phyloP scores from a whole-genome alignment of 192 early-diverging fungal genomes.

The Coemansia sp. region DNA sequence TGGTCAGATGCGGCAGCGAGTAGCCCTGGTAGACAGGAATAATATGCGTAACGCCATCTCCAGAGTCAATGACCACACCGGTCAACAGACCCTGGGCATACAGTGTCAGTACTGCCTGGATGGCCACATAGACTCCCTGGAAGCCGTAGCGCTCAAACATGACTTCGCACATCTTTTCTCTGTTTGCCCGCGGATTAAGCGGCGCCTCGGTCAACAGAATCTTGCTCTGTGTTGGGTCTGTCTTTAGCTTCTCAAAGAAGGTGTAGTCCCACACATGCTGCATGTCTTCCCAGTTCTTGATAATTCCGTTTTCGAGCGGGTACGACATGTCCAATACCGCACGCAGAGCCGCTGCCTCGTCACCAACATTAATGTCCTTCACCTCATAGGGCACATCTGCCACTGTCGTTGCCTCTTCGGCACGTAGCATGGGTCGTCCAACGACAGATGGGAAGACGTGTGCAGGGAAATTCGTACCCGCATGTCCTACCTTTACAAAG shows the following conservation, averaged over 20 bases:
- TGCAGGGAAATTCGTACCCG: slow-evolving; percentile 93
- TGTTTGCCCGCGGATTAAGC: slow-evolving; percentile 90
- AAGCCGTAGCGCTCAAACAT: slow-evolving; percentile 99
- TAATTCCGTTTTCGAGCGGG: slow-evolving; percentile 98
- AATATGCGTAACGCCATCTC: slow-evolving; percentile 98
- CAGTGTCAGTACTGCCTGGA: slow-evolving; percentile 95
- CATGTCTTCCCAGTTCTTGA: slow-evolving; percentile 98
- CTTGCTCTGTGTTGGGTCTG: slow-evolving; percentile 87
- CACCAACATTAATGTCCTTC: slow-evolving; percentile 97
- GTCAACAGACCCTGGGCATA: slow-evolving; percentile 98
- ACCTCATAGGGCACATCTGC: slow-evolving; percentile 53
- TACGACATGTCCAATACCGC: slow-evolving; percentile 92
- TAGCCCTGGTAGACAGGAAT: slow-evolving; percentile 98
- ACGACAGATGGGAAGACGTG: slow-evolving; percentile 96
- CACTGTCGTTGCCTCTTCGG: slow-evolving; percentile 80
- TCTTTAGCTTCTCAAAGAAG: slow-evolving; percentile 86
- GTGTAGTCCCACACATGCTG: slow-evolving; percentile 98
- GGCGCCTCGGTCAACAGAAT: slow-evolving; percentile 96
- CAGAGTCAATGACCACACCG: slow-evolving; percentile 97
- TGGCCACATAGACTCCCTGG: slow-evolving; percentile 87
- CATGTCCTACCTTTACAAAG: slow-evolving; percentile 98
- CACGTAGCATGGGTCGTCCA: slow-evolving; percentile 96
- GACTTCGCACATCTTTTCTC: slow-evolving; percentile 87
- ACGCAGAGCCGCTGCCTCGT: slow-evolving; percentile 89
- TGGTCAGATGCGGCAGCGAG: slow-evolving; percentile 83